These are phyloP conservation scores for Nemania sp. DNA, from an alignment of 2,329 filamentous ascomycete genomes.

Conservation along the genomic window DNA sequence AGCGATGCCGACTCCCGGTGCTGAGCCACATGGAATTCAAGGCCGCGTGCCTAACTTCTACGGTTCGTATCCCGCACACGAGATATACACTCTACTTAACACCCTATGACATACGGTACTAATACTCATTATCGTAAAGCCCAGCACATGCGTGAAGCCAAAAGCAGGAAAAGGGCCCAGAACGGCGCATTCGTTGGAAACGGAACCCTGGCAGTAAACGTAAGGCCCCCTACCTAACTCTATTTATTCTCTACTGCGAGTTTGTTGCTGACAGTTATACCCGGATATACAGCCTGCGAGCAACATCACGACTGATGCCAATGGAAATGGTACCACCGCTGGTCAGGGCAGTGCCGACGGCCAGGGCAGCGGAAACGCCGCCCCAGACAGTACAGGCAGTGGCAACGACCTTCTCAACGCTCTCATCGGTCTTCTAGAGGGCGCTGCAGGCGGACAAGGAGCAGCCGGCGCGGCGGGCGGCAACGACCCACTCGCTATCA, in stretches of 20 bases:
- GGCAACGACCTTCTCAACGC: slow-evolving; percentile 10
- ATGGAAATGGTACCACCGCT: slow-evolving; percentile 26
- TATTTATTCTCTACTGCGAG: no score
- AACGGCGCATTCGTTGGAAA: not conserved
- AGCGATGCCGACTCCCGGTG: slow-evolving; percentile 32
- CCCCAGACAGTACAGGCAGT: not conserved
- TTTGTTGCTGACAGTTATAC: no score
- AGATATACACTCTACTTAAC: no score
- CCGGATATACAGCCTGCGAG: no score
- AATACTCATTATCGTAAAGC: slow-evolving; percentile 29
- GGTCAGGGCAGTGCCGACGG: slow-evolving; percentile 4
- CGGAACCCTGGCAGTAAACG: slow-evolving; percentile 7
- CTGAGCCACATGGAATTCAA: slow-evolving; percentile 5
- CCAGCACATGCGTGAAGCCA: slow-evolving; percentile 26
- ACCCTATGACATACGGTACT: no score
- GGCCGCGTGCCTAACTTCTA: slow-evolving; percentile 20
- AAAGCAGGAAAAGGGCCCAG: not conserved
- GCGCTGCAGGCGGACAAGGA: not conserved
- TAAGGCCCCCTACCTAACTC: not conserved
- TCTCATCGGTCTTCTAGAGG: slow-evolving; percentile 18
- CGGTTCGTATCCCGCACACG: slow-evolving; percentile 3
- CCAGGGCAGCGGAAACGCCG: slow-evolving; percentile 5
- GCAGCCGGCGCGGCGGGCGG: not conserved
- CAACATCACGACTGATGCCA: no score
- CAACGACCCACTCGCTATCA: slow-evolving; percentile 8